Base-by-base conservation (phyloP, 148 eudicot genomes). In the Tetragonia tetragonoides region DNA sequence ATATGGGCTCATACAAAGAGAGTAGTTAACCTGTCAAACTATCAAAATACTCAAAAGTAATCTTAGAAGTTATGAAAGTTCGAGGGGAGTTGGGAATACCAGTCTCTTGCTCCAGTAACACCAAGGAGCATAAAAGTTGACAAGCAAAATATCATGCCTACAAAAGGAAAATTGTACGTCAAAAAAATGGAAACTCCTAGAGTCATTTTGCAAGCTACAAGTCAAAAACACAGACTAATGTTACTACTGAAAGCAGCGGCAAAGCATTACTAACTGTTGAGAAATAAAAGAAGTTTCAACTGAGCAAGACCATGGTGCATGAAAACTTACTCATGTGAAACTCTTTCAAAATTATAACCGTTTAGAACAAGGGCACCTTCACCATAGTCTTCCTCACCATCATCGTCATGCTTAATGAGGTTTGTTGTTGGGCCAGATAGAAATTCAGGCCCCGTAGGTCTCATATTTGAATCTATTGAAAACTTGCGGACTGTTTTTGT, bases 71-170 rank as follows among this genome's bases (percentile, higher is more conserved):
- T 34, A 20, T 16, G 15, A 14, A 72, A 54, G 42, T 54, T 34
- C 34, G 12, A 15, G 9, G 23, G 23, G 42, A 28, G 21, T 66
- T 17, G 7, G 8, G 11, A 18, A 12, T 83, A 95, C 99, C 97
- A 95, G 81, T 70, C 89, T 88, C 54, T 89, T 91, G 85, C 99
- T 91, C 97, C 97, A 93, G 68, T 74, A 81, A 82, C 98, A 93
- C 98, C 98, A 93, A 68, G 98, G 98, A 80, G 98, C 98, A 85
- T 54, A 91, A 79, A 93, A 93, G 83, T 93, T 93, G 79, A 93
- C 94, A 24, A 90, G 88, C 87, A 93, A 72, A 74, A 93, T 88
- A 49, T 84, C 89, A 86, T 93, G 84, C 80, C 99, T 94, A 91
- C 72, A 85, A 80, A 85, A 76, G 61, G 64, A 78, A 79, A 63